A percentile compares a stretch with the other conserved stretches of the same genome.
Evolutionary conservation across 1,284 basidiomycete genomes (phyloP).

Genomic region (Cutaneotrichosporon sp.): DNA sequence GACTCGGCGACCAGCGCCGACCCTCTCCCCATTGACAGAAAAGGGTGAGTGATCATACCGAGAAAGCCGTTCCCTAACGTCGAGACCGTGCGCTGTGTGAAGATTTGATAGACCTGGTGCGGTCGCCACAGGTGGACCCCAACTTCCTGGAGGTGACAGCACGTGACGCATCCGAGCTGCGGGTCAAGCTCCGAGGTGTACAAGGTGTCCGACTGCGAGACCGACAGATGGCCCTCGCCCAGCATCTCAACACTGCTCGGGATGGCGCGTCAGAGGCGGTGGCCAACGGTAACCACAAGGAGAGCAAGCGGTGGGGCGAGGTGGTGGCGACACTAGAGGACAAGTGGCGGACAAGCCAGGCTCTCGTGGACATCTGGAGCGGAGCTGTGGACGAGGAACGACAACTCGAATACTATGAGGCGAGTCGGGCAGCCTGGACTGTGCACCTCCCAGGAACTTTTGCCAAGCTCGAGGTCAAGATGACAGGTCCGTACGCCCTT

Average conservation of each 20-base stretch:
- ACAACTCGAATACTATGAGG: slow-evolving; percentile 49
- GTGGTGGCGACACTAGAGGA: slow-evolving; percentile 54
- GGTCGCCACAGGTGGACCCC: slow-evolving; percentile 58
- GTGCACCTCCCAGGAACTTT: slow-evolving; percentile 56
- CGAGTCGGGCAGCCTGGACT: slow-evolving; percentile 55
- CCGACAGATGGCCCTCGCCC: slow-evolving; percentile 50
- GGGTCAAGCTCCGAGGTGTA: slow-evolving; percentile 33
- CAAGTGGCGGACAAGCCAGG: slow-evolving; percentile 48
- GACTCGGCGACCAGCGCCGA: slow-evolving; percentile 65
- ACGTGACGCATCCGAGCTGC: slow-evolving; percentile 46
- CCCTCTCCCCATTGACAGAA: slow-evolving; percentile 75
- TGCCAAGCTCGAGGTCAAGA: slow-evolving; percentile 58
- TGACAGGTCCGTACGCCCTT: slow-evolving; percentile 69
- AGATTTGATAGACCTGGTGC: slow-evolving; percentile 64
- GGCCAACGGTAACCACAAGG: not conserved
- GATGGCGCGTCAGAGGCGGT: not conserved
- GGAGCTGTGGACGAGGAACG: slow-evolving; percentile 37
- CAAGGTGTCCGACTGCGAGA: slow-evolving; percentile 56
- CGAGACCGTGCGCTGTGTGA: slow-evolving; percentile 7
- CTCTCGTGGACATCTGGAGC: slow-evolving; percentile 50
- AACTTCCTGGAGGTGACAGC: slow-evolving; percentile 55
- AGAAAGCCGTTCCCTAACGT: not conserved
- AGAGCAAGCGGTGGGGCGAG: not conserved
- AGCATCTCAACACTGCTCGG: not conserved
- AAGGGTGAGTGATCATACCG: slow-evolving; percentile 56